phyloP scores from a whole-genome alignment of 768 basidiomycete genomes.

The Phanerodontia chrysosporium region DNA sequence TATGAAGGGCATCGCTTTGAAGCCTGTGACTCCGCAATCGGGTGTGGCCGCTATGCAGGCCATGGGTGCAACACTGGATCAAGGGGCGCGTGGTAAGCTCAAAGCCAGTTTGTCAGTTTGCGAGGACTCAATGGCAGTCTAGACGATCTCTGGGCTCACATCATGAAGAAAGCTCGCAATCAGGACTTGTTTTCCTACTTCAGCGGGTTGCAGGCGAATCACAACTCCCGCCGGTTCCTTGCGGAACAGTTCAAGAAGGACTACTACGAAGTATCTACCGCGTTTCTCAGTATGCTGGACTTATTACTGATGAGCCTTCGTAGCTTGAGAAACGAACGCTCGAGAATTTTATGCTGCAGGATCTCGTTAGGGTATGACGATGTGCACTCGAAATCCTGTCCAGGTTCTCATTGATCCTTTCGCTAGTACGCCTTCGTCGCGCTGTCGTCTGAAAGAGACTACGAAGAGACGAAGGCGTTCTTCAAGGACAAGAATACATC shows the following conservation, averaged over 20 bases:
- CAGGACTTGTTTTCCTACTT: slow-evolving; percentile 34
- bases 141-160: slow-evolving; percentile 39
- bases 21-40: slow-evolving; percentile 70
- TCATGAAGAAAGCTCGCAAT: slow-evolving; percentile 25
- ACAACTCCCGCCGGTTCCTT: slow-evolving; percentile 31
- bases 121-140: background rate
- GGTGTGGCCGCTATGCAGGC: slow-evolving; percentile 63
- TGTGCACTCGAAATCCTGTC: too few relatives aligned
- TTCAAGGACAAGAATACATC: slow-evolving; percentile 75
- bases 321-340: slow-evolving; percentile 67
- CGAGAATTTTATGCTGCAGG: slow-evolving; percentile 57
- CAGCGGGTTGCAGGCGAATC: slow-evolving; percentile 33
- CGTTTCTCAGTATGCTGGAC: background rate
- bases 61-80: slow-evolving; percentile 35
- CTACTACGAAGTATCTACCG: slow-evolving; percentile 32
- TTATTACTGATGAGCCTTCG: background rate
- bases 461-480: slow-evolving; percentile 57
- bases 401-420: too few relatives aligned
- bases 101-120: background rate
- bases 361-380: slow-evolving; percentile 48
- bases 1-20: slow-evolving; percentile 61
- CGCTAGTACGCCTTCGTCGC: slow-evolving; percentile 37
- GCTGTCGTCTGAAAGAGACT: slow-evolving; percentile 68
- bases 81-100: slow-evolving; percentile 27
- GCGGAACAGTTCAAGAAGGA: slow-evolving; percentile 37